Conservation (phyloP, 129 eudicot genomes). For the carrot (Daucus carota) region DNA sequence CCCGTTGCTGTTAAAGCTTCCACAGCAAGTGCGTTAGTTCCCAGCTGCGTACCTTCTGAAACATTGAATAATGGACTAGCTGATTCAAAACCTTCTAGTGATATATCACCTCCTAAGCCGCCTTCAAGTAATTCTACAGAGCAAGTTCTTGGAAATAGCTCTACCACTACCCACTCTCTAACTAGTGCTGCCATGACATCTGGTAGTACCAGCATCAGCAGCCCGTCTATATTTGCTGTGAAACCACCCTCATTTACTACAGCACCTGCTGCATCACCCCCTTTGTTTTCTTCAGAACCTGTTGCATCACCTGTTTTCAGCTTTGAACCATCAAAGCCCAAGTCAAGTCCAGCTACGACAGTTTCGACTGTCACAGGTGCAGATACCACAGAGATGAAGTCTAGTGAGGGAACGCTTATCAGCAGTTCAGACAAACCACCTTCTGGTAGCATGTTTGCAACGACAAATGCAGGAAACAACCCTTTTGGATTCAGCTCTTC, state of each 20-base stretch:
- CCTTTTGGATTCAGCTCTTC: slow-evolving; percentile 35
- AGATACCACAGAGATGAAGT: slow-evolving; percentile 23
- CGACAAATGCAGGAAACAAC: slow-evolving; percentile 28
- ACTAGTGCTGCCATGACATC: slow-evolving; percentile 18
- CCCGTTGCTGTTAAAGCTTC: slow-evolving; percentile 13
- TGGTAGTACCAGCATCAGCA: slow-evolving; percentile 24
- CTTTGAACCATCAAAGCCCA: slow-evolving; percentile 31
- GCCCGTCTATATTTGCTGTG: slow-evolving; percentile 23
- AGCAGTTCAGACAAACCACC: slow-evolving; percentile 22
- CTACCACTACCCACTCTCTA: slow-evolving; percentile 15
- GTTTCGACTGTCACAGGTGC: slow-evolving; percentile 17
- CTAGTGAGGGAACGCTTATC: slow-evolving; percentile 18
- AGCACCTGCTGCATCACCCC: neutral
- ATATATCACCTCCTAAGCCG: slow-evolving; percentile 13
- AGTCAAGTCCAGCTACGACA: slow-evolving; percentile 18
- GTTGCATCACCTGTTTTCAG: slow-evolving; percentile 21
- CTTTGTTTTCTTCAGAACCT: neutral
- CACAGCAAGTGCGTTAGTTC: slow-evolving; percentile 21
- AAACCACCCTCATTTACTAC: slow-evolving; percentile 16
- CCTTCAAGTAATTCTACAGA: slow-evolving; percentile 20
- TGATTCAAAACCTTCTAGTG: slow-evolving; percentile 30
- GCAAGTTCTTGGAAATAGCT: slow-evolving; percentile 21
- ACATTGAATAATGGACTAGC: slow-evolving; percentile 28
- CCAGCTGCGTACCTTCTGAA: slow-evolving; percentile 22
- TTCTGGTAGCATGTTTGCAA: slow-evolving; percentile 25